A percentile compares a stretch with the other conserved stretches of the same genome.
Conservation (phyloP, 106 monocot species). For the Vanilla planifolia region DNA sequence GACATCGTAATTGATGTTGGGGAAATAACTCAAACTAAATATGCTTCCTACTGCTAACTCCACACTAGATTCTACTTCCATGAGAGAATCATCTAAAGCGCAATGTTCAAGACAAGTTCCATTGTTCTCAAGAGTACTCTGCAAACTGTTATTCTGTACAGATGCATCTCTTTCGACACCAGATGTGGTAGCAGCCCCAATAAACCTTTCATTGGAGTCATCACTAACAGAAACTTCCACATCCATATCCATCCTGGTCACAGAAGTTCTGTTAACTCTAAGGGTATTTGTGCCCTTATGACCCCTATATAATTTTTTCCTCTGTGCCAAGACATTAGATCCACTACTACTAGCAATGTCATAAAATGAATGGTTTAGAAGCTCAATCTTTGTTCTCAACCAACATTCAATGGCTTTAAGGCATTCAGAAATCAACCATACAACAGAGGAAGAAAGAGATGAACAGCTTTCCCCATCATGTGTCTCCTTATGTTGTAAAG, state of each 20-base stretch:
- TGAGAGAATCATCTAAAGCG: constrained; percentile 15
- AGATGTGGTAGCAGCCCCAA: background rate
- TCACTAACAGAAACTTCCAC: background rate
- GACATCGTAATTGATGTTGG: constrained; percentile 64
- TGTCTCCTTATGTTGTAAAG: constrained; percentile 2
- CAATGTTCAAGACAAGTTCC: constrained; percentile 2
- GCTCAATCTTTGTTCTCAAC: constrained; percentile 27
- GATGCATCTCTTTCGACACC: background rate
- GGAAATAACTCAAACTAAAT: constrained; percentile 50
- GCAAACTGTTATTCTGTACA: background rate
- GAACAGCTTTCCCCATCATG: constrained; percentile 1
- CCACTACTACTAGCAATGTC: constrained; percentile 4
- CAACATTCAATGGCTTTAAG: constrained; percentile 66
- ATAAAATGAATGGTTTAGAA: constrained; percentile 4
- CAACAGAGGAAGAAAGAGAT: constrained; percentile 25
- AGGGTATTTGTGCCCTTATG: constrained; percentile 9
- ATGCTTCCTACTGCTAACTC: constrained; percentile 32
- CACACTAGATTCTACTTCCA: constrained; percentile 21
- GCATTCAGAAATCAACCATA: constrained; percentile 51
- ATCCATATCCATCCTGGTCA: constrained; percentile 8
- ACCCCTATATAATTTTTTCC: constrained; percentile 35
- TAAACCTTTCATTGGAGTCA: constrained; percentile 2
- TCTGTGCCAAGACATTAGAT: constrained; percentile 19
- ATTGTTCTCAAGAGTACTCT: constrained; percentile 5
- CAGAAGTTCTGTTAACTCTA: constrained; percentile 10